A percentile compares a stretch with the other conserved stretches of the same genome.
These are phyloP conservation scores for Pulveroboletus ravenelii DNA, from an alignment of 768 basidiomycete species.

Conservation along the genomic window DNA sequence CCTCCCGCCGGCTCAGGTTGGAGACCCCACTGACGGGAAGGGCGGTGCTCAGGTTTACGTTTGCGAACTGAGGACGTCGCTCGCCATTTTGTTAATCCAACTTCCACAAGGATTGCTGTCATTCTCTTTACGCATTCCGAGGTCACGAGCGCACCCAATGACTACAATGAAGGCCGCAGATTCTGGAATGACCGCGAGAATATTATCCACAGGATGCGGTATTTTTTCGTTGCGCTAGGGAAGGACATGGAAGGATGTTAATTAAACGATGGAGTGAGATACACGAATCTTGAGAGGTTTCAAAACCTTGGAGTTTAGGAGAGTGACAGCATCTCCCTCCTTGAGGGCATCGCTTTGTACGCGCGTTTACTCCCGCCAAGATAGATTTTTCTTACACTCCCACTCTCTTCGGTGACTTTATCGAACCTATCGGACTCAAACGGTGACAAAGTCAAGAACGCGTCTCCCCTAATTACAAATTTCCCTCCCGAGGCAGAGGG, in stretches of 20 bases:
- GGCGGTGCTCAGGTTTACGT: too few species aligned
- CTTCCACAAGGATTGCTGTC: too few species aligned
- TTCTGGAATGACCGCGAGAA: too few species aligned
- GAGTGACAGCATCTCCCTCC: slow-evolving; percentile 85
- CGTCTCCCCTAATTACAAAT: slow-evolving; percentile 71
- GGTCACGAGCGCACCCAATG: too few species aligned
- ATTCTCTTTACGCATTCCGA: too few species aligned
- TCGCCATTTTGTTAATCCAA: too few species aligned
- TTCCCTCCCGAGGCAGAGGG: slow-evolving; percentile 54
- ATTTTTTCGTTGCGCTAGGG: slow-evolving; percentile 35
- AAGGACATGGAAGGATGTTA: neutral
- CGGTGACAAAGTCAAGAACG: slow-evolving; percentile 73
- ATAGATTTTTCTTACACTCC: slow-evolving; percentile 59
- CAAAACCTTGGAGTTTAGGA: slow-evolving; percentile 83
- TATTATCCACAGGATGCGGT: slow-evolving; percentile 74
- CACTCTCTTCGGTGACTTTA: slow-evolving; percentile 46
- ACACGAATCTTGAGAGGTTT: slow-evolving; percentile 75
- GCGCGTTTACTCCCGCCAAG: slow-evolving; percentile 90
- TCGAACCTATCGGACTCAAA: slow-evolving; percentile 84
- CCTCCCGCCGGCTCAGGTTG: too few species aligned
- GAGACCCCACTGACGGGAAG: too few species aligned
- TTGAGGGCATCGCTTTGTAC: slow-evolving; percentile 82
- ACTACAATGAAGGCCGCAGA: too few species aligned
- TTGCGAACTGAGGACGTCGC: too few species aligned
- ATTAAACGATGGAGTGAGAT: neutral